These are phyloP conservation scores for Penicillium sp. DNA, from an alignment of 2,329 filamentous ascomycete species.

Conservation along the genomic window DNA sequence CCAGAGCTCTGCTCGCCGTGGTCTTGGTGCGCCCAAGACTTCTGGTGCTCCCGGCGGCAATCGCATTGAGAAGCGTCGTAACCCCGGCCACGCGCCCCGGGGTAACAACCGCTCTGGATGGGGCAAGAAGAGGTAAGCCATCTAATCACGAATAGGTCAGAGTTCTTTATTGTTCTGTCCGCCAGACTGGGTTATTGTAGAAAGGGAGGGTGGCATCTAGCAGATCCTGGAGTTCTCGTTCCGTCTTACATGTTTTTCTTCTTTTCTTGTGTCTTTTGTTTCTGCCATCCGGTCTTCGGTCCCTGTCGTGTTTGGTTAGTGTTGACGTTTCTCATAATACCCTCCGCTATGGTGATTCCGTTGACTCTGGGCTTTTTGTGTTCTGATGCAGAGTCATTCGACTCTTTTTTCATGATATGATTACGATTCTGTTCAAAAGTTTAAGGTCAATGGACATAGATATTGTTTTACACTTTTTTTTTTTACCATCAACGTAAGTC, in stretches of 20 bases:
- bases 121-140: conserved; percentile 12
- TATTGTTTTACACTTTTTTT: neutral
- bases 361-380: conserved; percentile 8
- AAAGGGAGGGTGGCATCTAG: conserved; percentile 8
- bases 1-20: conserved; percentile 20
- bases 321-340: conserved; percentile 13
- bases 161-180: neutral
- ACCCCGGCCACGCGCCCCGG: conserved; percentile 17
- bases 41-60: conserved; percentile 24
- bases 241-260: neutral
- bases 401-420: conserved; percentile 10
- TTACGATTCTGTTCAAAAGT: conserved; percentile 16
- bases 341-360: conserved; percentile 14
- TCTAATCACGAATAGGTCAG: neutral
- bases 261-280: conserved; percentile 2
- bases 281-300: conserved; percentile 12
- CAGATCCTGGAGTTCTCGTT: conserved; percentile 12
- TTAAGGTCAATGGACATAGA: conserved; percentile 6
- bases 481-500: too few relatives aligned
- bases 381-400: conserved; percentile 7
- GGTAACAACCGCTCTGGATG: conserved; percentile 8
- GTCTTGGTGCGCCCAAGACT: conserved; percentile 28
- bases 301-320: conserved; percentile 11
- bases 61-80: conserved; percentile 29
- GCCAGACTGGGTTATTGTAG: neutral